phyloP scores from a whole-genome alignment of 2,329 filamentous ascomycete species.

The Xenosphaeropsis pyriputrescens region DNA sequence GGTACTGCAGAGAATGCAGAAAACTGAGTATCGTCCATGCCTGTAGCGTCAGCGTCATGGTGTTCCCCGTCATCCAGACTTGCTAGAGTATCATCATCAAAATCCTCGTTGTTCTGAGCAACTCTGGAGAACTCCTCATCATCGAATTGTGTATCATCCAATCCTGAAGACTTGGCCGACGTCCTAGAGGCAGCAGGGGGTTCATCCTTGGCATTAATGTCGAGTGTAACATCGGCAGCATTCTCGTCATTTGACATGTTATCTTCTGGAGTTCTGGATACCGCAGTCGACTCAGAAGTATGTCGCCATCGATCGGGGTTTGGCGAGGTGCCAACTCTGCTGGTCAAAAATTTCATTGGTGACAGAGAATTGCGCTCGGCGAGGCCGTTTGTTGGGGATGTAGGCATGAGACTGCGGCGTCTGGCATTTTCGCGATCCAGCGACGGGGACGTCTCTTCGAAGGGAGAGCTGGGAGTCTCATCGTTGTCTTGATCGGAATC shows the following conservation, averaged over 20 bases:
- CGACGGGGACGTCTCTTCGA: constrained; percentile 11
- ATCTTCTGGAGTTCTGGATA: too few species aligned
- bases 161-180: constrained; percentile 10
- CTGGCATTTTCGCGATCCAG: constrained; percentile 12
- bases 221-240: constrained; percentile 4
- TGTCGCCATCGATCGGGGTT: constrained; percentile 8
- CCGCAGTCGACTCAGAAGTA: constrained; percentile 7
- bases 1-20: constrained; percentile 84
- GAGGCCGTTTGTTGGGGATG: constrained; percentile 14
- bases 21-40: constrained; percentile 28
- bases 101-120: constrained; percentile 48
- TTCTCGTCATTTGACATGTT: constrained; percentile 2
- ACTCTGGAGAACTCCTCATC: constrained; percentile 42
- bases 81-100: constrained; percentile 14
- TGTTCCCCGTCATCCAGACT: constrained; percentile 17
- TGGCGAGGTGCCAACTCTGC: constrained; percentile 9
- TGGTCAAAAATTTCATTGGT: constrained; percentile 16
- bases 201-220: background rate
- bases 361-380: constrained; percentile 11
- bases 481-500: constrained; percentile 9
- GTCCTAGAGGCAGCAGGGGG: background rate
- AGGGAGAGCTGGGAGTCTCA: constrained; percentile 15
- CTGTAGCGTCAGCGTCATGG: constrained; percentile 16
- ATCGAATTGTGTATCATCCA: constrained; percentile 37
- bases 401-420: too few species aligned